Percentiles rank a stretch among this genome's conserved stretches.
phyloP scores from a whole-genome alignment of 2,329 filamentous ascomycete species.

The Fusarium camptoceras region DNA sequence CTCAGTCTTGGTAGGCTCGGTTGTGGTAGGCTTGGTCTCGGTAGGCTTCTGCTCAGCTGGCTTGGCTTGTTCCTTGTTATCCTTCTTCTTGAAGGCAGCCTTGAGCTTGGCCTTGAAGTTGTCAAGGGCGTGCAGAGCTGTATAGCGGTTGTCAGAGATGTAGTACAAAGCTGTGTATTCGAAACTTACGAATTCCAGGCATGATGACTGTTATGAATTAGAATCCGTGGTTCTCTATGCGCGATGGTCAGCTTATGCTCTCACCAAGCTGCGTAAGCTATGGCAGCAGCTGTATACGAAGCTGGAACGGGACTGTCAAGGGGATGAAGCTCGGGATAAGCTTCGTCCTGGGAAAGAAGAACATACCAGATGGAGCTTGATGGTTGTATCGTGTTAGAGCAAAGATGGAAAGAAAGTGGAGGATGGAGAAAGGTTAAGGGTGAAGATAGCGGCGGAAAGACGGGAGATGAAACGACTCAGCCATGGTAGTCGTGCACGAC shows the following conservation, averaged over 20 bases:
- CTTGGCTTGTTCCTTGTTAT: conserved; percentile 50
- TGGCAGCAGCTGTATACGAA: neutral
- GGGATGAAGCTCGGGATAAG: neutral
- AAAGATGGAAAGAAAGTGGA: conserved; percentile 7
- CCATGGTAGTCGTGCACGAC: conserved; percentile 11
- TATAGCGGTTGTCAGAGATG: conserved; percentile 40
- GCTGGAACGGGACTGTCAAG: neutral
- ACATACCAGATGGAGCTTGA: conserved; percentile 24
- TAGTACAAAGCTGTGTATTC: neutral
- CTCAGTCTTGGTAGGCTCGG: conserved; percentile 54
- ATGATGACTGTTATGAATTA: conserved; percentile 52
- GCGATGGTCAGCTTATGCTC: conserved; percentile 29
- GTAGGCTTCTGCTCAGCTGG: conserved; percentile 40
- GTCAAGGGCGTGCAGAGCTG: conserved; percentile 63
- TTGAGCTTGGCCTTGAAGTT: conserved; percentile 69
- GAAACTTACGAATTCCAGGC: conserved; percentile 64
- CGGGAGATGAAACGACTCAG: conserved; percentile 34
- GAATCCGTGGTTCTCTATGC: conserved; percentile 8
- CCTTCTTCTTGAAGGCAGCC: conserved; percentile 64
- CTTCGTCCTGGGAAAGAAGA: neutral
- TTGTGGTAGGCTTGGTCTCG: conserved; percentile 42
- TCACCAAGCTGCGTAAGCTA: conserved; percentile 1
- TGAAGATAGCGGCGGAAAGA: conserved; percentile 13
- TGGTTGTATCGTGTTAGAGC: conserved; percentile 1
- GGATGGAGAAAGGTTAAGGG: conserved; percentile 10